Conservation (phyloP, 1,284 basidiomycete genomes). For the Fomitopsis betulina region DNA sequence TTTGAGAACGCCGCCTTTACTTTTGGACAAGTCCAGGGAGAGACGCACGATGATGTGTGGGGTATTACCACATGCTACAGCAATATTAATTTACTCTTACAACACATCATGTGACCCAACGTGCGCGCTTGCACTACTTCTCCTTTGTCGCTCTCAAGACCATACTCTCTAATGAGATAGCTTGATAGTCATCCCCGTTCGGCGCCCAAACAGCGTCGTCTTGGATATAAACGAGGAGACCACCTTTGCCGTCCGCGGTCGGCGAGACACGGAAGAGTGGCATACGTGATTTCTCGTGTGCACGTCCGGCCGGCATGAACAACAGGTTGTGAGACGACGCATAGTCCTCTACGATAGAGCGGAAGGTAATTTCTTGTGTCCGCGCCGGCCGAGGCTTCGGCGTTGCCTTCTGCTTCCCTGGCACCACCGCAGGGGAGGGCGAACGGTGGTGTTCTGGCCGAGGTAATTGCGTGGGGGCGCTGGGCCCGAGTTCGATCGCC, state of each 20-base stretch:
- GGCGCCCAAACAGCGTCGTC: slow-evolving; percentile 88
- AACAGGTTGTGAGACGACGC: slow-evolving; percentile 82
- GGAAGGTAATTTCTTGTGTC: slow-evolving; percentile 83
- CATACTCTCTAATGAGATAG: slow-evolving; percentile 66
- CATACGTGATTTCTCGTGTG: slow-evolving; percentile 80
- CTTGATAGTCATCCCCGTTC: slow-evolving; percentile 52
- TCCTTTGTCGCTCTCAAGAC: slow-evolving; percentile 52
- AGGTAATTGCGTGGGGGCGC: slow-evolving; percentile 61
- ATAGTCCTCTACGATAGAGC: slow-evolving; percentile 84
- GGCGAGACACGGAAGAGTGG: slow-evolving; percentile 81
- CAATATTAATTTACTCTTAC: not conserved
- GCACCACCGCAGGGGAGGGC: slow-evolving; percentile 22
- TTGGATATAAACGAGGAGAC: slow-evolving; percentile 77
- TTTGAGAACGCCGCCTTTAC: not conserved
- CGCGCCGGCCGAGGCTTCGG: slow-evolving; percentile 40
- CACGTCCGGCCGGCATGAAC: slow-evolving; percentile 81
- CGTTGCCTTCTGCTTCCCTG: slow-evolving; percentile 18
- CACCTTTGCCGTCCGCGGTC: slow-evolving; percentile 78
- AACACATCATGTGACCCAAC: not conserved
- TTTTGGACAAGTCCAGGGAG: not conserved
- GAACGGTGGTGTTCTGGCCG: slow-evolving; percentile 54
- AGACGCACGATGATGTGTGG: too few relatives aligned
- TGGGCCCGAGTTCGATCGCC: slow-evolving; percentile 78
- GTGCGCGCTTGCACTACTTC: slow-evolving; percentile 1
- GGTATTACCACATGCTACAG: not conserved